Evolutionary conservation across 2,329 filamentous ascomycete species (phyloP), one percentile per base, ranked within the genome.

Genomic region (Cadophora sp.): DNA sequence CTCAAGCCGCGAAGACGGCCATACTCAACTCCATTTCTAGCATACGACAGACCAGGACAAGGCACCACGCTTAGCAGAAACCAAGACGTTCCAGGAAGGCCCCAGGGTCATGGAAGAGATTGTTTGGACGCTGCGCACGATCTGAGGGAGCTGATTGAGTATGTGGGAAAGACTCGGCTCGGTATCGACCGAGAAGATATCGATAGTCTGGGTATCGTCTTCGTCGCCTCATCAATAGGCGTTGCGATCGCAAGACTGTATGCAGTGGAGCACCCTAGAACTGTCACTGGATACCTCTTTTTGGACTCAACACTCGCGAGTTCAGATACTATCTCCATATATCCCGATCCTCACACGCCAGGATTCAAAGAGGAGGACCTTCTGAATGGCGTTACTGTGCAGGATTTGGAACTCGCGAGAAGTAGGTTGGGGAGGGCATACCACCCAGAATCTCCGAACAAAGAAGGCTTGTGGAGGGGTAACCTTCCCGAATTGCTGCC

Each of bases 231-330:
- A 19, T 76, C 75, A 22, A 74, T 76, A 34, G 75, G 74, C 12
- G 72, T 71, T 14, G 73, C 75, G 31, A 68, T 77, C 16, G 72
- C 74, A 4, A 72, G 76, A n/a, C 64, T 75, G 67, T 77, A 76
- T 65, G 72, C 74, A 27, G 71, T 73, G n/a, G 74, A 69, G 59
- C 73, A 73, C 61, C 75, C 75, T 8, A 69, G 56, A 1, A 72
- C 73, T 26, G 73, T 76, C 22, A 68, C 73, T 48, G 73, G 70
- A 5, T 72, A 74, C 19, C 48, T 77, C 0, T 73, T 77, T 51
- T 68, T 77, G 3, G 75, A 76, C 43, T 76, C 75, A 1, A 74
- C 74, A 37, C 70, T 75, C 1, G 73, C 72, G 34, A 76, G 75
- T 31, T 71, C 65, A 16, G 73, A 76, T 29, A 73, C 71, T 24